phyloP scores from a whole-genome alignment of 306 rosid genomes.

The Myrica gale region DNA sequence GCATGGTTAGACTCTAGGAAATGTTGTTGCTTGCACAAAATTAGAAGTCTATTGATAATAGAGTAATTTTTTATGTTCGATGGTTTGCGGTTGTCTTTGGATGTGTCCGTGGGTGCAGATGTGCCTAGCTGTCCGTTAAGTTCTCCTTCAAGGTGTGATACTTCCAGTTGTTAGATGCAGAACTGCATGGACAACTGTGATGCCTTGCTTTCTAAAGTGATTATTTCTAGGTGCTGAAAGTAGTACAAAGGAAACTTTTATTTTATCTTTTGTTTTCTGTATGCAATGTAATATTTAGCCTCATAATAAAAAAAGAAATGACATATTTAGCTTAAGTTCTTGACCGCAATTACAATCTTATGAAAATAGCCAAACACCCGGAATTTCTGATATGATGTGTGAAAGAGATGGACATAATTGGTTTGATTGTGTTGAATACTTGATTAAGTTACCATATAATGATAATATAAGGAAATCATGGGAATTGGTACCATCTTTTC shows the following conservation, averaged over 20 bases:
- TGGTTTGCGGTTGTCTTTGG: not conserved
- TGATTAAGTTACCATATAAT: conserved; percentile 17
- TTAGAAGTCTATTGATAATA: not conserved
- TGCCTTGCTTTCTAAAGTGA: not conserved
- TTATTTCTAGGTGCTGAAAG: not conserved
- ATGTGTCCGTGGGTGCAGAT: not conserved
- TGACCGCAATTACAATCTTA: conserved; percentile 12
- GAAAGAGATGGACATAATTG: conserved; percentile 16
- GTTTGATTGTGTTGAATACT: conserved; percentile 17
- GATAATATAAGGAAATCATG: not conserved
- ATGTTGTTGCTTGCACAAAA: not conserved
- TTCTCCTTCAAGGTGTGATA: not conserved
- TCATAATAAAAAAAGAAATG: not conserved
- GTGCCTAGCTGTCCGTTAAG: not conserved
- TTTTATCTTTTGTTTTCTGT: not conserved
- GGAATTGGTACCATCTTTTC: not conserved
- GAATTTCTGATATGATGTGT: conserved; percentile 24
- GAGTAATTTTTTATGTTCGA: not conserved
- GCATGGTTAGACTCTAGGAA: not conserved
- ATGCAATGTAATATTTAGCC: not conserved
- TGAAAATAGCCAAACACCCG: conserved; percentile 25
- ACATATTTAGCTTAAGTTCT: not conserved
- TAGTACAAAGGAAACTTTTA: not conserved
- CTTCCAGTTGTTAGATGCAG: not conserved
- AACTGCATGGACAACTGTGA: not conserved